Evolutionary conservation across 768 basidiomycete species (phyloP).

Genomic region (Grammothele lineata): DNA sequence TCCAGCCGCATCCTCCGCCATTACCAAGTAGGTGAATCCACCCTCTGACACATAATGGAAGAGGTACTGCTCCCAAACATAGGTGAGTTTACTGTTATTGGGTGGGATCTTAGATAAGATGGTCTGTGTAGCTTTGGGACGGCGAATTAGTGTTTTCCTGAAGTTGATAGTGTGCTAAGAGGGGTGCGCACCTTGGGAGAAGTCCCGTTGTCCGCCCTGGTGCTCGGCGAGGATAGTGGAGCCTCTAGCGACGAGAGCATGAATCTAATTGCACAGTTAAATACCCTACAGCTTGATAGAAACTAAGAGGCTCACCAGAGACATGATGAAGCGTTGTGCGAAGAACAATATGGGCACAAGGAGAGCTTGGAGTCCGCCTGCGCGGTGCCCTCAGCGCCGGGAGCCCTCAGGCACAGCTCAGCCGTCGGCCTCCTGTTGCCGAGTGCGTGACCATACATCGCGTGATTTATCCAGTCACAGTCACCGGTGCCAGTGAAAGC

Average conservation of each 20-base stretch:
- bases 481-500: no score
- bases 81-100: slow-evolving; percentile 73
- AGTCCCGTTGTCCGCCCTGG: slow-evolving; percentile 74
- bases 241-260: slow-evolving; percentile 79
- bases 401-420: no score
- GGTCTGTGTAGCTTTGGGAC: slow-evolving; percentile 80
- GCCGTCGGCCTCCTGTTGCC: slow-evolving; percentile 3
- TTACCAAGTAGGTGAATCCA: slow-evolving; percentile 84
- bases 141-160: no score
- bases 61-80: slow-evolving; percentile 90
- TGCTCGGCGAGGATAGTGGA: slow-evolving; percentile 84
- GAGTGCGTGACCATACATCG: slow-evolving; percentile 10
- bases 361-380: not conserved
- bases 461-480: no score
- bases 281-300: not conserved
- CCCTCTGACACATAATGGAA: slow-evolving; percentile 93
- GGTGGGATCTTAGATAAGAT: slow-evolving; percentile 96
- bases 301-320: slow-evolving; percentile 19
- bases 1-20: slow-evolving; percentile 92
- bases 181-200: slow-evolving; percentile 72
- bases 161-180: no score
- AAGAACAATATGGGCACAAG: not conserved
- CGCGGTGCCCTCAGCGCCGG: no score
- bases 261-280: slow-evolving; percentile 46
- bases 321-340: slow-evolving; percentile 18